Percentiles rank a stretch among this genome's conserved stretches.
phyloP scores from a whole-genome alignment of 2,329 filamentous ascomycete species.

The Colletotrichum sp. region DNA sequence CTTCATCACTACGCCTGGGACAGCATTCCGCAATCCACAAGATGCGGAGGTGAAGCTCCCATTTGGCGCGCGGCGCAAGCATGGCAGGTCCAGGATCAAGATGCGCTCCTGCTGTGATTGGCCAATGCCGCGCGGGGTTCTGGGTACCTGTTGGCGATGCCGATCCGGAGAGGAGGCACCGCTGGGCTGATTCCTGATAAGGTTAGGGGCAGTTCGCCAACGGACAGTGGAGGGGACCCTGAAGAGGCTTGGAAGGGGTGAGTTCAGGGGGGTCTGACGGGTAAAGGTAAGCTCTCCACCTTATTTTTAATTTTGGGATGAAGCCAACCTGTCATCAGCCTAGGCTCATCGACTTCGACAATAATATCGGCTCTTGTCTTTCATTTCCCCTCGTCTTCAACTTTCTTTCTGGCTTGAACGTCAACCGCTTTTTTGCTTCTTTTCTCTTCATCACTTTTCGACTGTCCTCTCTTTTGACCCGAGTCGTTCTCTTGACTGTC shows the following conservation, averaged over 20 bases:
- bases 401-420: neutral
- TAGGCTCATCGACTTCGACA: neutral
- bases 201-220: constrained; percentile 14
- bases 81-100: neutral
- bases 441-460: neutral
- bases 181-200: constrained; percentile 19
- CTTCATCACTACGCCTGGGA: neutral
- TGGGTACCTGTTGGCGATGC: constrained; percentile 7
- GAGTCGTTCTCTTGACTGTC: neutral
- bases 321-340: constrained; percentile 27
- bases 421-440: no score
- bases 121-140: constrained; percentile 15
- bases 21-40: neutral
- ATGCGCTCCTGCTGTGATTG: constrained; percentile 20
- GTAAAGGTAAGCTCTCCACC: constrained; percentile 17
- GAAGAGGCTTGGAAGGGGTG: constrained; percentile 12
- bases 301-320: constrained; percentile 23
- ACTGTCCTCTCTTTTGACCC: neutral
- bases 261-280: neutral
- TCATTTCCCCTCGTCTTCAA: neutral
- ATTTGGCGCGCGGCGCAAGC: neutral
- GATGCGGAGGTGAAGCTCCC: neutral
- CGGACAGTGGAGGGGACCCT: constrained; percentile 17
- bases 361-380: neutral
- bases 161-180: constrained; percentile 17